These are phyloP conservation scores for Coix lacrymajobi DNA, from an alignment of 176 grass and related monocot genomes.

Conservation along the genomic window DNA sequence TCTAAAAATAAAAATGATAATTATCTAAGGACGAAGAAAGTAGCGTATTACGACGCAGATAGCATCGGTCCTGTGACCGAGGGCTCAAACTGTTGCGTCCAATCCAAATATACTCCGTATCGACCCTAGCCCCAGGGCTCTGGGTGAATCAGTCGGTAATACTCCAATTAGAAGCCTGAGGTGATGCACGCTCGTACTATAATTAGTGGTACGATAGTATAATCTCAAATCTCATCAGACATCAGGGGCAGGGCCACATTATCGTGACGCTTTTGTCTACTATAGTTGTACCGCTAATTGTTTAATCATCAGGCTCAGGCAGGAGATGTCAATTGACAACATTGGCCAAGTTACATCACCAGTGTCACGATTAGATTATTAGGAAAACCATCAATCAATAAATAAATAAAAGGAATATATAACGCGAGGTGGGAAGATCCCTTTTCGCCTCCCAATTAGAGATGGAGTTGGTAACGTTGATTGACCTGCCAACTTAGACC, in stretches of 20 bases:
- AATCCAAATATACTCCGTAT: too few relatives aligned
- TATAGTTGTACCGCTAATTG: background rate
- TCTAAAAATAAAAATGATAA: too few relatives aligned
- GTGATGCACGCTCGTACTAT: background rate
- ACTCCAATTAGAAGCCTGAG: too few relatives aligned
- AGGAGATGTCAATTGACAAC: background rate
- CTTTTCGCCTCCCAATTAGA: background rate
- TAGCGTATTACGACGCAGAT: too few relatives aligned
- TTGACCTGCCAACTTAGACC: background rate
- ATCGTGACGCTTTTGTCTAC: background rate
- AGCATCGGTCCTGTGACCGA: too few relatives aligned
- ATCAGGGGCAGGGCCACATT: background rate
- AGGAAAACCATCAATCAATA: too few relatives aligned
- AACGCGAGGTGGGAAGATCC: background rate
- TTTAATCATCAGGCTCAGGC: too few relatives aligned
- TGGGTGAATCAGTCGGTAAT: too few relatives aligned
- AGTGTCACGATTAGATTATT: conserved; percentile 1
- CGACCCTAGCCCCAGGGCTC: too few relatives aligned
- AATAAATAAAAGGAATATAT: background rate
- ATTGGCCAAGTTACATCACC: background rate
- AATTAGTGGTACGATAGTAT: too few relatives aligned
- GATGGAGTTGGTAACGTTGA: background rate
- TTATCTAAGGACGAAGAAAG: too few relatives aligned
- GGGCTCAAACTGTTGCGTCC: too few relatives aligned
- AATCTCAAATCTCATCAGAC: background rate